phyloP scores from a whole-genome alignment of 2,329 filamentous ascomycete species.

The Madurella fahalii region DNA sequence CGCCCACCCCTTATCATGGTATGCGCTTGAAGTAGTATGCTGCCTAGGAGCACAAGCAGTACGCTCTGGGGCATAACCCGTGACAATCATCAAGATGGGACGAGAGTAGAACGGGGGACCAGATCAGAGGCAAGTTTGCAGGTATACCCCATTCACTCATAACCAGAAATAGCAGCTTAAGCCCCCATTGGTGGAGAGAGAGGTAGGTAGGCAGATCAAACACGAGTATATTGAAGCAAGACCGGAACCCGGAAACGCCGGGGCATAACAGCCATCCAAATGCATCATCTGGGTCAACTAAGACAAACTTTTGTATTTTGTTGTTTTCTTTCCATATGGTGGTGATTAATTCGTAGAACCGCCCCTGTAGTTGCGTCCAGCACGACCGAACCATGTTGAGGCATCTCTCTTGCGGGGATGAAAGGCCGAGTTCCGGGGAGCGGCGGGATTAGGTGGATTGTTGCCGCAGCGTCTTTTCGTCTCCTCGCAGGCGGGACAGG shows the following conservation, averaged over 20 bases:
- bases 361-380: background rate
- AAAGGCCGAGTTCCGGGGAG: background rate
- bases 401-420: background rate
- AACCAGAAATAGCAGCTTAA: too few relatives aligned
- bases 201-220: background rate
- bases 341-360: background rate
- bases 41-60: too few relatives aligned
- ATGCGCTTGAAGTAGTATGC: too few relatives aligned
- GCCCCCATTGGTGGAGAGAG: too few relatives aligned
- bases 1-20: too few relatives aligned
- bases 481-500: constrained; percentile 7
- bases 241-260: background rate
- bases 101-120: too few relatives aligned
- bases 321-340: background rate
- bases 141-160: too few relatives aligned
- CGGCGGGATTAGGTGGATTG: constrained; percentile 14
- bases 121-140: too few relatives aligned
- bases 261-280: constrained; percentile 6
- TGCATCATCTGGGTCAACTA: constrained; percentile 6
- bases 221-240: constrained; percentile 14
- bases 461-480: constrained; percentile 15
- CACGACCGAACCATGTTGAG: background rate
- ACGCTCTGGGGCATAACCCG: too few relatives aligned
- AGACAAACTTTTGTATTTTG: constrained; percentile 11
- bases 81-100: too few relatives aligned